phyloP scores from a whole-genome alignment of 2,329 filamentous ascomycete genomes.

The Aureobasidium zeae region DNA sequence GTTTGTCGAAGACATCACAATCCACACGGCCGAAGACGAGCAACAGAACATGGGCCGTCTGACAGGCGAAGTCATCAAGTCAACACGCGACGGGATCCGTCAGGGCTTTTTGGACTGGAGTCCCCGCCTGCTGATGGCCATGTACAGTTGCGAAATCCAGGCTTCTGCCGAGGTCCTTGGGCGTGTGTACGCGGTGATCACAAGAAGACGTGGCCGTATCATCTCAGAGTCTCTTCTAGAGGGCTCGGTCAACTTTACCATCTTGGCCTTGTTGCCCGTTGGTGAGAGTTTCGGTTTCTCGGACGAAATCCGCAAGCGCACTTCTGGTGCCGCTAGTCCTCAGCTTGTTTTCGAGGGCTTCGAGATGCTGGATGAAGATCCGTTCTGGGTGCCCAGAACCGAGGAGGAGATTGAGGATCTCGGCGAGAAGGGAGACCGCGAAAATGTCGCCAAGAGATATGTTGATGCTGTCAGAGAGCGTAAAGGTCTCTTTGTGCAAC shows the following conservation, averaged over 20 bases:
- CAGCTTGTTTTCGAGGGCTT: constrained; percentile 92
- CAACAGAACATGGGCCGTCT: constrained; percentile 62
- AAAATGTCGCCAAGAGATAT: constrained; percentile 94
- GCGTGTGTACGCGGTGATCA: constrained; percentile 95
- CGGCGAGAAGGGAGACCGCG: constrained; percentile 82
- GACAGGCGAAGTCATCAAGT: constrained; percentile 88
- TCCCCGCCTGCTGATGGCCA: constrained; percentile 85
- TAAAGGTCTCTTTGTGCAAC: constrained; percentile 80
- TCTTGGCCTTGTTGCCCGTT: constrained; percentile 77
- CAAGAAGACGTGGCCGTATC: constrained; percentile 79
- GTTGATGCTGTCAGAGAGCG: constrained; percentile 79
- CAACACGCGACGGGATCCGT: constrained; percentile 72
- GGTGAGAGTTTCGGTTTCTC: constrained; percentile 93
- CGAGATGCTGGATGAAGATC: constrained; percentile 87
- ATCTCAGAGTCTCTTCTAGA: constrained; percentile 87
- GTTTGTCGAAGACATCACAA: constrained; percentile 68
- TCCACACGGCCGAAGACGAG: constrained; percentile 46
- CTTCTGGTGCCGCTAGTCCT: constrained; percentile 79
- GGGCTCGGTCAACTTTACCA: constrained; percentile 93
- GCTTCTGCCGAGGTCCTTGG: constrained; percentile 89
- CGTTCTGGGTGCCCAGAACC: constrained; percentile 94
- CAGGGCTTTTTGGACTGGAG: constrained; percentile 92
- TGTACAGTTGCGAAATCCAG: constrained; percentile 98
- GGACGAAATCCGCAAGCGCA: constrained; percentile 93
- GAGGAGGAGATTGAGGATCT: constrained; percentile 95